phyloP scores from a whole-genome alignment of 176 grass and related monocot species.

The Microstegium vimineum region DNA sequence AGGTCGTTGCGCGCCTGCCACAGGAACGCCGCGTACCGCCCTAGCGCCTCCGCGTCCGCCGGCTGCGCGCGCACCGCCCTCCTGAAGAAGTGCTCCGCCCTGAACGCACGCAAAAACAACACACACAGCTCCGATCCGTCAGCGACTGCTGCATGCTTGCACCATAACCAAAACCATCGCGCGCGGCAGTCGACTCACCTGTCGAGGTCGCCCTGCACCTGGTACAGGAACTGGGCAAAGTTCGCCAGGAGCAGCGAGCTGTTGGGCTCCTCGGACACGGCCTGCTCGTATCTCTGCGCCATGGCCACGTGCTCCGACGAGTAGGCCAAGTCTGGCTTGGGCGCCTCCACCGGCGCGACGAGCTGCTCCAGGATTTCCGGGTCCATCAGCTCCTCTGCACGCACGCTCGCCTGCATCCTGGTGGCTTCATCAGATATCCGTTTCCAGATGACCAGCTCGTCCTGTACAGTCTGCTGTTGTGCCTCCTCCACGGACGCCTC shows the following conservation, averaged over 20 bases:
- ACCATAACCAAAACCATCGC: too few species aligned
- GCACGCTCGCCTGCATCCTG: conserved; percentile 49
- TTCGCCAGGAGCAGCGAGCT: conserved; percentile 74
- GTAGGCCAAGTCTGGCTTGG: conserved; percentile 29
- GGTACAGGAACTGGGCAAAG: conserved; percentile 79
- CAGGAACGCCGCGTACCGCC: conserved; percentile 74
- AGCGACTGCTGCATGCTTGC: background rate
- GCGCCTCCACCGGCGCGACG: conserved; percentile 60
- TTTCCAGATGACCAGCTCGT: conserved; percentile 56
- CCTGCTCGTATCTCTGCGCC: conserved; percentile 56
- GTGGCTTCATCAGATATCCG: conserved; percentile 58
- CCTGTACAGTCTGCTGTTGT: conserved; percentile 1
- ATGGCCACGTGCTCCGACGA: conserved; percentile 36
- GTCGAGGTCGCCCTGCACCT: conserved; percentile 71
- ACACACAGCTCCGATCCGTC: background rate
- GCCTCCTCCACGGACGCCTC: conserved; percentile 28
- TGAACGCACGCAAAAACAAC: conserved; percentile 13
- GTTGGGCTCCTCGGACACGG: conserved; percentile 61
- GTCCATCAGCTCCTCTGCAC: conserved; percentile 56
- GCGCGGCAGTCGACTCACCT: conserved; percentile 29
- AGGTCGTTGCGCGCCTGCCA: conserved; percentile 79
- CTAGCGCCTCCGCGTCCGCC: conserved; percentile 68
- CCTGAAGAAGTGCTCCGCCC: conserved; percentile 83
- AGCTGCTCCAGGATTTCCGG: conserved; percentile 50
- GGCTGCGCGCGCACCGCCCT: conserved; percentile 52